Evolutionary conservation across 352 stramenopile species (phyloP).

Genomic region (Pythium apleroticum): DNA sequence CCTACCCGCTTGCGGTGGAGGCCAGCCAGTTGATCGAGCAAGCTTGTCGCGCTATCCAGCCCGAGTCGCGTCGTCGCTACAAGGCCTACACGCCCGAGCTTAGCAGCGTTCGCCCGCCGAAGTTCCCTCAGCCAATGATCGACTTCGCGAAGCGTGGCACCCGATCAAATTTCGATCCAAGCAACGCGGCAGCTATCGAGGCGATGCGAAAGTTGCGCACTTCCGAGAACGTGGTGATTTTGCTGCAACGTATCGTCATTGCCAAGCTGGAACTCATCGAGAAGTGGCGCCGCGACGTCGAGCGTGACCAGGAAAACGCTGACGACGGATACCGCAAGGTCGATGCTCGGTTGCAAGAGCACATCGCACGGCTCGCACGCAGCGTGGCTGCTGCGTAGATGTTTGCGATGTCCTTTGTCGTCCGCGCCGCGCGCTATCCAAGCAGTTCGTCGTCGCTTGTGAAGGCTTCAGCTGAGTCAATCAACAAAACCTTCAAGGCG

Average conservation of each 20-base stretch:
- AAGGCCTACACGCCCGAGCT: slow-evolving; percentile 54
- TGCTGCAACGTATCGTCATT: slow-evolving; percentile 80
- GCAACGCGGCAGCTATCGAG: slow-evolving; percentile 57
- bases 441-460: neutral
- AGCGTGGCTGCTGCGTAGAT: slow-evolving; percentile 55
- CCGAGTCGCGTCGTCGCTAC: slow-evolving; percentile 74
- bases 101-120: slow-evolving; percentile 40
- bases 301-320: slow-evolving; percentile 55
- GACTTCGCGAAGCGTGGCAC: slow-evolving; percentile 48
- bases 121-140: slow-evolving; percentile 48
- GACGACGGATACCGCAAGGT: slow-evolving; percentile 59
- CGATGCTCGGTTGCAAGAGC: slow-evolving; percentile 67
- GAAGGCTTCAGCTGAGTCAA: neutral
- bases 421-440: neutral
- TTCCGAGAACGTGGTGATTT: slow-evolving; percentile 80
- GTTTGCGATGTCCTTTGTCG: neutral
- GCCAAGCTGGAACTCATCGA: slow-evolving; percentile 83
- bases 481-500: neutral
- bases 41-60: slow-evolving; percentile 69
- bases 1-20: slow-evolving; percentile 77
- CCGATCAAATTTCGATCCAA: slow-evolving; percentile 34
- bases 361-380: slow-evolving; percentile 59
- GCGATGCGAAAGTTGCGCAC: slow-evolving; percentile 74
- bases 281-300: slow-evolving; percentile 70
- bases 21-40: slow-evolving; percentile 72